These are phyloP conservation scores for Fusarium nanum DNA, from an alignment of 2,329 filamentous ascomycete genomes.

Conservation along the genomic window DNA sequence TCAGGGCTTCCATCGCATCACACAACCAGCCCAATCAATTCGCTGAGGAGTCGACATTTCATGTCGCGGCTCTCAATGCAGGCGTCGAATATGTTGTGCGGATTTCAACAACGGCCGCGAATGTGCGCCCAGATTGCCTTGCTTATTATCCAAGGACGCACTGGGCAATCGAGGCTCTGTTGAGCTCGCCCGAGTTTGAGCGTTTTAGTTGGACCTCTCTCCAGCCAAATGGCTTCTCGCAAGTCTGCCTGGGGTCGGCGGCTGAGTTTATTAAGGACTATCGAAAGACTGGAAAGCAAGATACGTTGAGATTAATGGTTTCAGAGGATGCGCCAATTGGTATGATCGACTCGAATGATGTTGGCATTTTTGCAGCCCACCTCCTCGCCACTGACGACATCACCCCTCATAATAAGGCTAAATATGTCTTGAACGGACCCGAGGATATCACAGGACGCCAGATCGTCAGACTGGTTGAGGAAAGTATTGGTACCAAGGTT, in stretches of 20 bases:
- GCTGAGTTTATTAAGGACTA: neutral
- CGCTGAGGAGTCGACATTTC: neutral
- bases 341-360: neutral
- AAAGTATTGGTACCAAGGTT: neutral
- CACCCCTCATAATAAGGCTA: fast-evolving
- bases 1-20: neutral
- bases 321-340: neutral
- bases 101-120: neutral
- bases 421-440: neutral
- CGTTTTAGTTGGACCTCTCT: neutral
- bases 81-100: neutral
- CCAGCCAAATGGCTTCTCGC: fast-evolving
- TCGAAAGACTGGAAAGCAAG: neutral
- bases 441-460: neutral
- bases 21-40: neutral
- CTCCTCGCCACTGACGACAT: fast-evolving
- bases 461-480: neutral
- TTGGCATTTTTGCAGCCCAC: neutral
- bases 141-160: neutral
- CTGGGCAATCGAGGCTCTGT: neutral
- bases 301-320: neutral
- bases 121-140: neutral
- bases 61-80: fast-evolving
- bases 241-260: neutral
- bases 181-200: neutral